Evolutionary conservation across 352 stramenopile genomes (phyloP).

Genomic region (Globisporangium viniferum): DNA sequence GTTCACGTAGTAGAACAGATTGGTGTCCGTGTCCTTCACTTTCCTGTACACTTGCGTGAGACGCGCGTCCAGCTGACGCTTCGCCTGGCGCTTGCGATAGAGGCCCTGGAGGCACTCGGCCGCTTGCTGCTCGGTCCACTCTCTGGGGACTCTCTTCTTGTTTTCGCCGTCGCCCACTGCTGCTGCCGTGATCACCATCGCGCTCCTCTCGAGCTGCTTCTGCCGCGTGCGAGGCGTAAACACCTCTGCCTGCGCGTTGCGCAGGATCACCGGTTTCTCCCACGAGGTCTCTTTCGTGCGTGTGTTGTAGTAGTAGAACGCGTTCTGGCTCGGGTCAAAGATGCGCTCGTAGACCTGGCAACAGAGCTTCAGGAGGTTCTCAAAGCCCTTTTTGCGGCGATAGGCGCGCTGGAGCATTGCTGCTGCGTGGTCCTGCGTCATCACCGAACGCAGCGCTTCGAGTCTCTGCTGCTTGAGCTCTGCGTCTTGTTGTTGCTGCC

Average conservation of each 20-base stretch:
- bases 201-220: constrained; percentile 26
- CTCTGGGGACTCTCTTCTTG: not conserved
- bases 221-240: constrained; percentile 50
- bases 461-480: constrained; percentile 6
- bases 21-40: constrained; percentile 40
- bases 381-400: constrained; percentile 43
- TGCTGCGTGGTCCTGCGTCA: constrained; percentile 40
- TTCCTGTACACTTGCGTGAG: constrained; percentile 54
- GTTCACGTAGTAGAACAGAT: constrained; percentile 74
- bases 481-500: constrained; percentile 12
- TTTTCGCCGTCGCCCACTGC: not conserved
- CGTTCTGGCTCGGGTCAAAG: constrained; percentile 44
- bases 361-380: constrained; percentile 38
- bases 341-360: constrained; percentile 65
- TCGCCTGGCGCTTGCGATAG: constrained; percentile 50
- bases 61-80: constrained; percentile 30
- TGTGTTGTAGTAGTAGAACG: constrained; percentile 83
- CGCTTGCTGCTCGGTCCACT: constrained; percentile 51
- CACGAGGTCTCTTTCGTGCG: constrained; percentile 63
- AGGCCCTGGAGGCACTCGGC: constrained; percentile 50
- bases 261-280: constrained; percentile 60
- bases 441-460: not conserved
- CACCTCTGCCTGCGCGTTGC: constrained; percentile 34
- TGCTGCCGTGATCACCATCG: constrained; percentile 15
- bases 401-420: constrained; percentile 59